These are phyloP conservation scores for Wickerhamomyces xylosicus DNA, from an alignment of 805 yeast genomes.

Conservation along the genomic window DNA sequence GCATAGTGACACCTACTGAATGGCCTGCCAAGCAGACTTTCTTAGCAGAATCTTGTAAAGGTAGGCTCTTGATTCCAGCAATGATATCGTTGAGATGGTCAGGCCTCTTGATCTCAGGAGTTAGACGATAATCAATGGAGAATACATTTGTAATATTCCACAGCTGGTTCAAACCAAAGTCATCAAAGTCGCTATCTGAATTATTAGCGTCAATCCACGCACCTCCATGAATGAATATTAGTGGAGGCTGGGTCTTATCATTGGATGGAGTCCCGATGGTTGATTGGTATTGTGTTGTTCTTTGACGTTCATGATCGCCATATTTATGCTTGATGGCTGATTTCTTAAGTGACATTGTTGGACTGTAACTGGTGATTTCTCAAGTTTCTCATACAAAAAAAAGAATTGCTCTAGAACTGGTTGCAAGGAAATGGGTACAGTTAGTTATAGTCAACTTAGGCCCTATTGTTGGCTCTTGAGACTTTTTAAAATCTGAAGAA, in stretches of 20 bases:
- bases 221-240: conserved; percentile 75
- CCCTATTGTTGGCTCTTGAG: no score
- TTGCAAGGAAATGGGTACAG: no score
- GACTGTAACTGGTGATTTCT: no score
- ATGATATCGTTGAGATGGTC: conserved; percentile 46
- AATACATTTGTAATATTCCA: neutral
- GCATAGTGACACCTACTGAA: conserved; percentile 65
- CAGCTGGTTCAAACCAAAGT: conserved; percentile 15
- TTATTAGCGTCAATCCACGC: conserved; percentile 73
- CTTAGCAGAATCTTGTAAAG: conserved; percentile 3
- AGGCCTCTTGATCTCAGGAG: conserved; percentile 57
- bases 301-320: conserved; percentile 8
- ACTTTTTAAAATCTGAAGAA: no score
- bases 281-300: conserved; percentile 6
- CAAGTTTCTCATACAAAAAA: no score
- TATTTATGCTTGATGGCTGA: conserved; percentile 1
- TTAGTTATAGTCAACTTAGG: no score
- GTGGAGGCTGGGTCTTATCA: conserved; percentile 15
- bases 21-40: conserved; percentile 47
- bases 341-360: neutral
- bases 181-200: conserved; percentile 44
- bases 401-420: no score
- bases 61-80: conserved; percentile 19
- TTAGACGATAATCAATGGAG: conserved; percentile 53
- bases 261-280: conserved; percentile 4